These are phyloP conservation scores for Verbascum thapsus DNA, from an alignment of 257 asterid genomes.

Conservation along the genomic window DNA sequence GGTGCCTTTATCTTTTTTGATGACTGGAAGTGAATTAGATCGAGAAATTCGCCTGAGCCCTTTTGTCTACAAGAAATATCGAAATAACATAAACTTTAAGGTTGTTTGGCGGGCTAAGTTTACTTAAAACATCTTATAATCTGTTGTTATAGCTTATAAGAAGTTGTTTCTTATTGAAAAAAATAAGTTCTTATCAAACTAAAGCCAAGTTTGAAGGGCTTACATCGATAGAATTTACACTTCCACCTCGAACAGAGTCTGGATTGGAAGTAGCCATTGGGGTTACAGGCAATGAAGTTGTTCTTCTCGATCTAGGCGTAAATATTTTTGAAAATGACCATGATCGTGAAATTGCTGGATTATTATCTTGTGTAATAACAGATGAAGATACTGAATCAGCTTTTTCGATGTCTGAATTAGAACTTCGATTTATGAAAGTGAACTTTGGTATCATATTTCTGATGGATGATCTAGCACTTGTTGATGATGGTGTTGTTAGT, in stretches of 20 bases:
- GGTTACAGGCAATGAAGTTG: constrained; percentile 74
- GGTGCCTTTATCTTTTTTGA: constrained; percentile 50
- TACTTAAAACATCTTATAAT: too few species aligned
- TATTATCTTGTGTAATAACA: constrained; percentile 44
- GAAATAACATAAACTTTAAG: neutral
- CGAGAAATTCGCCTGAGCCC: constrained; percentile 54
- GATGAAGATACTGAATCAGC: constrained; percentile 50
- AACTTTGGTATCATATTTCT: constrained; percentile 65
- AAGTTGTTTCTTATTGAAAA: too few species aligned
- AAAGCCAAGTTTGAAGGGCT: constrained; percentile 30
- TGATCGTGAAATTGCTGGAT: constrained; percentile 57
- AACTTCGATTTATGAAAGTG: constrained; percentile 54
- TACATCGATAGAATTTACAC: constrained; percentile 41
- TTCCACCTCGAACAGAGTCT: constrained; percentile 50
- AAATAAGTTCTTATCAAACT: neutral
- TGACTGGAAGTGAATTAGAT: constrained; percentile 75
- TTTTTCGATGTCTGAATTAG: constrained; percentile 58
- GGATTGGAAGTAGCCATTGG: constrained; percentile 51
- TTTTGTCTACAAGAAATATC: constrained; percentile 45
- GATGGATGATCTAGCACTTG: constrained; percentile 54
- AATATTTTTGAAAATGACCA: constrained; percentile 76
- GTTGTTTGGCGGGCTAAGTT: too few species aligned
- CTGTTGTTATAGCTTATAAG: too few species aligned
- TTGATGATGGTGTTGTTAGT: constrained; percentile 46
- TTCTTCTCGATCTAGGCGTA: constrained; percentile 67